Percentiles rank a stretch among this genome's conserved stretches.
Conservation (phyloP, 179 eudicot species). For the Nepenthes alata region DNA sequence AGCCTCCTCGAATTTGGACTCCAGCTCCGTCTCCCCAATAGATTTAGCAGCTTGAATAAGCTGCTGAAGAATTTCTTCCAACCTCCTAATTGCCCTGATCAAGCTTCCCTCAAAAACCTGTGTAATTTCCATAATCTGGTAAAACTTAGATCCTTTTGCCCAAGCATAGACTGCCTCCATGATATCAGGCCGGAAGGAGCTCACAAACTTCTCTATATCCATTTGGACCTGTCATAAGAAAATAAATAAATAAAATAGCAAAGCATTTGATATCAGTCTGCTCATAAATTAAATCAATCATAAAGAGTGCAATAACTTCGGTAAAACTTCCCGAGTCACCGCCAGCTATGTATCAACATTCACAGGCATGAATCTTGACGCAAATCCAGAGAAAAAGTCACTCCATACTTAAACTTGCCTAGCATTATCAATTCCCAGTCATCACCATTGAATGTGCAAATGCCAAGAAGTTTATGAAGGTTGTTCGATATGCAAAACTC, state of each 20-base stretch:
- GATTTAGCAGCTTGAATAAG: constrained; percentile 86
- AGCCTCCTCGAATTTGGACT: constrained; percentile 77
- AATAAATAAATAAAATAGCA: background rate
- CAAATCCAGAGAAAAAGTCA: too few relatives aligned
- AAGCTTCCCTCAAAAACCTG: constrained; percentile 91
- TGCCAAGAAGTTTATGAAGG: too few relatives aligned
- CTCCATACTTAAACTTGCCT: too few relatives aligned
- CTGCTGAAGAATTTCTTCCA: constrained; percentile 97
- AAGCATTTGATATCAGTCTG: background rate
- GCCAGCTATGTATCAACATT: too few relatives aligned
- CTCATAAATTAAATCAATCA: background rate
- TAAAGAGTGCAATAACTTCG: too few relatives aligned
- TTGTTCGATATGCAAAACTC: too few relatives aligned
- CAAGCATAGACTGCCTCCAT: constrained; percentile 95
- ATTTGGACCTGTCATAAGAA: constrained; percentile 33
- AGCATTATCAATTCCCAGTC: too few relatives aligned
- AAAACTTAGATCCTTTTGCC: constrained; percentile 90
- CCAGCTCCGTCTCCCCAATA: constrained; percentile 74
- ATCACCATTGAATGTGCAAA: too few relatives aligned
- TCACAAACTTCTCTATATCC: constrained; percentile 85
- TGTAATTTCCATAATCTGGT: constrained; percentile 82
- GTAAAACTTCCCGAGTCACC: too few relatives aligned
- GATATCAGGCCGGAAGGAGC: constrained; percentile 81
- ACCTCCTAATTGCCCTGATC: constrained; percentile 89
- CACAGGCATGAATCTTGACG: too few relatives aligned